A percentile compares a stretch with the other conserved stretches of the same genome.
These are phyloP conservation scores for Cladorrhinum sp. DNA, from an alignment of 2,329 filamentous ascomycete species.

Conservation along the genomic window DNA sequence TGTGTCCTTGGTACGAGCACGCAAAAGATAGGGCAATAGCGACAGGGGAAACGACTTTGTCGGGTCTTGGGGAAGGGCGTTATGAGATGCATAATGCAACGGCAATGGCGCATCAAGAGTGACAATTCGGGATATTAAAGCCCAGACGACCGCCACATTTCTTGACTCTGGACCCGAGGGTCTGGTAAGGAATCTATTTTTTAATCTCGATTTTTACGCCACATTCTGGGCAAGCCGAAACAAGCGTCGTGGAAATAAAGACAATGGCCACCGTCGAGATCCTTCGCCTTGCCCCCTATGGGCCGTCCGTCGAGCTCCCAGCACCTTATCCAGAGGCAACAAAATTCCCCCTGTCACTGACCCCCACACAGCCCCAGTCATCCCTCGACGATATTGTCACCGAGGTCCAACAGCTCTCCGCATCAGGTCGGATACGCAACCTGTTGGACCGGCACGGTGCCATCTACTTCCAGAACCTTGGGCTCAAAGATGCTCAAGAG, in stretches of 20 bases:
- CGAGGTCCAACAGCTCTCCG: constrained; percentile 14
- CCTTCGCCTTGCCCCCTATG: constrained; percentile 11
- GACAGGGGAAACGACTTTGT: not conserved
- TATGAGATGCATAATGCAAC: not conserved
- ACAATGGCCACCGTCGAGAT: constrained; percentile 7
- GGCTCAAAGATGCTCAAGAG: constrained; percentile 22
- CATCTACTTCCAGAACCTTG: constrained; percentile 28
- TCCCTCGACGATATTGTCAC: constrained; percentile 10
- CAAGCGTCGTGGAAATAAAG: not conserved
- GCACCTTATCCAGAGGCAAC: constrained; percentile 12
- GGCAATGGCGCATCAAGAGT: not conserved
- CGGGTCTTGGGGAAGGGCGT: not conserved
- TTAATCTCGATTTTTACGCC: not conserved
- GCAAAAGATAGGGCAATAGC: not conserved
- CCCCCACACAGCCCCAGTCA: not conserved
- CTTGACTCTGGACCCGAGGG: not conserved
- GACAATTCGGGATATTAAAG: not conserved
- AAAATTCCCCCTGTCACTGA: constrained; percentile 11
- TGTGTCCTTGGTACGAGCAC: not conserved
- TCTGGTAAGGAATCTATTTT: not conserved
- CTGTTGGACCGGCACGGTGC: constrained; percentile 24
- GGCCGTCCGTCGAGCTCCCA: constrained; percentile 13
- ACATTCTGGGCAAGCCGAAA: constrained; percentile 2
- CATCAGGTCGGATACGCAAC: constrained; percentile 12
- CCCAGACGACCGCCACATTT: not conserved